Percentiles rank a stretch among this genome's conserved stretches.
phyloP scores from a whole-genome alignment of 2,329 filamentous ascomycete genomes.

The Monosporascus sp. region DNA sequence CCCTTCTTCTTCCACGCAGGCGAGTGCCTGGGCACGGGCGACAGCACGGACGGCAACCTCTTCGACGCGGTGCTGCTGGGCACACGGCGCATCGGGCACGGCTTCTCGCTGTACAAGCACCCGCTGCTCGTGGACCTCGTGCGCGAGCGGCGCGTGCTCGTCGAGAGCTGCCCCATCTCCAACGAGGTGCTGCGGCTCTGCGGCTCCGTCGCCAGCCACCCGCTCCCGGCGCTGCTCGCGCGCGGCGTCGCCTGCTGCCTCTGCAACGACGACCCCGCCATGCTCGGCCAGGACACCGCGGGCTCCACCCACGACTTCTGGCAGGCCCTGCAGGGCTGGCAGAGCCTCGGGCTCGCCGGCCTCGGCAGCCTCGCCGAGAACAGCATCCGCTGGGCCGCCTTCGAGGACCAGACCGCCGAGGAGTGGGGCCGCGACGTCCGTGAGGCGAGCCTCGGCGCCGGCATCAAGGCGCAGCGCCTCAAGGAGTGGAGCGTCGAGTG shows the following conservation, averaged over 20 bases:
- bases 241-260: slow-evolving; percentile 79
- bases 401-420: slow-evolving; percentile 68
- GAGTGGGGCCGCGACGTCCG: slow-evolving; percentile 70
- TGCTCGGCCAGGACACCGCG: slow-evolving; percentile 75
- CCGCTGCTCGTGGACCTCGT: slow-evolving; percentile 84
- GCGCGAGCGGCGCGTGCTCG: slow-evolving; percentile 78
- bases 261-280: slow-evolving; percentile 86
- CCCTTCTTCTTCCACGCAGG: slow-evolving; percentile 97
- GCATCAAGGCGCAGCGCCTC: slow-evolving; percentile 66
- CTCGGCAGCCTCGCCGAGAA: slow-evolving; percentile 87
- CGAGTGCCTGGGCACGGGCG: slow-evolving; percentile 77
- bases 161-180: slow-evolving; percentile 87
- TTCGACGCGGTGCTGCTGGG: slow-evolving; percentile 85
- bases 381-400: slow-evolving; percentile 82
- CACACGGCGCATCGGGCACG: slow-evolving; percentile 84
- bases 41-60: slow-evolving; percentile 70
- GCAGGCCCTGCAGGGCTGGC: slow-evolving; percentile 86
- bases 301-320: slow-evolving; percentile 92
- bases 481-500: slow-evolving; percentile 76
- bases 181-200: slow-evolving; percentile 83
- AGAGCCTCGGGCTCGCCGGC: slow-evolving; percentile 83
- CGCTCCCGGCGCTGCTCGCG: slow-evolving; percentile 76
- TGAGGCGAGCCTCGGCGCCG: slow-evolving; percentile 65
- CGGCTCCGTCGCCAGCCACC: slow-evolving; percentile 69
- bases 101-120: slow-evolving; percentile 84